Base-by-base conservation (phyloP, 257 asterid genomes). In the Petunia axillaris region DNA sequence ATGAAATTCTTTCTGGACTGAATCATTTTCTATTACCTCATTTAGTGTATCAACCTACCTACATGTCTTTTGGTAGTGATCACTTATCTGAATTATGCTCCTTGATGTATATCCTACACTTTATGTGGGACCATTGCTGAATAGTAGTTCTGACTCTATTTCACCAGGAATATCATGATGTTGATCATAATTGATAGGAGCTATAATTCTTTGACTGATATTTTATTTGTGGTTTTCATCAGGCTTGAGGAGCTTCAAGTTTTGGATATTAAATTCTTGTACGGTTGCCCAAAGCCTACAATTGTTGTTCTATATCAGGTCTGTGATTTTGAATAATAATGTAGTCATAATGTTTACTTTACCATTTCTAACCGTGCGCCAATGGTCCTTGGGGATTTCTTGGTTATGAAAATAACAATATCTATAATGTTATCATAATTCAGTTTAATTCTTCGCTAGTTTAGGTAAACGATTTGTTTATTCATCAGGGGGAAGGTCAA, bases 191-290 rank as follows among this genome's bases (percentile, higher is more conserved):
- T 25, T 25, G 25, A 25, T 25, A 46, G 36, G 46, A 73, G 63
- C 78, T 54, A 73, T 73, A 43, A 35, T 76, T 79, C 76, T 68
- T 67, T 78, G 67, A 66, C 25, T 40, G 46, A 60, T 73, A 70
- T 74, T 73, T 84, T 64, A 36, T 73, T 79, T 46, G 43, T 64
- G 75, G 83, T 40, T 68, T 71, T 62, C 57, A 79, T 67, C 93
- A 94, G 97, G 93, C 97, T 94, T 48, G 97, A 92, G 90, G 98
- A 94, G 87, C 97, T 94, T 82, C 98, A 94, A 80, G 98, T 94
- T 87, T 85, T 94, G 92, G 98, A 94, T 87, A 92, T 94, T 87
- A 94, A 94, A 85, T 94, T 94, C 85, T 89, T 94, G 80, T 91
- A 90, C 77, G 98, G 98, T 83, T 92, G 98, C 84, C 87, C 91